Percentiles rank a stretch among this genome's conserved stretches.
Conservation (phyloP, 2,329 filamentous ascomycete genomes). For the Trichoderma endophyticum region DNA sequence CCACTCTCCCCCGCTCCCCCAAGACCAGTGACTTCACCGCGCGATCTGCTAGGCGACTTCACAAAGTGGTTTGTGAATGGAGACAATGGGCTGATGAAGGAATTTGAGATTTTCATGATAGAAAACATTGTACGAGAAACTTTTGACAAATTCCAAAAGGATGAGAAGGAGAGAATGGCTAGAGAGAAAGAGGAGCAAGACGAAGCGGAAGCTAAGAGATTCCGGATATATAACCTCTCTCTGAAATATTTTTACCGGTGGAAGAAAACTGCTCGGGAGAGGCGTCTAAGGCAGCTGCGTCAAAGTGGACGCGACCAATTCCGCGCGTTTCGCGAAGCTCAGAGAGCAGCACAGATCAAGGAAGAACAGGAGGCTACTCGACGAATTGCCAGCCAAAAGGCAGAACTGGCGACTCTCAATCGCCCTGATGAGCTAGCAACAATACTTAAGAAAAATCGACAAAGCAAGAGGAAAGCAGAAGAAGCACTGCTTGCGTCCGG, state of each 20-base stretch:
- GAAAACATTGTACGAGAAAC: conserved; percentile 43
- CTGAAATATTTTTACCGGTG: conserved; percentile 58
- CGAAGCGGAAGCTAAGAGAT: conserved; percentile 46
- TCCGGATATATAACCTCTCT: conserved; percentile 47
- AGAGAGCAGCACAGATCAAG: conserved; percentile 32
- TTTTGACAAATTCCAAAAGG: conserved; percentile 40
- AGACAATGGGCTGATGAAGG: conserved; percentile 51
- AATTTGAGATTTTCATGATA: conserved; percentile 47
- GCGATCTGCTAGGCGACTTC: conserved; percentile 48
- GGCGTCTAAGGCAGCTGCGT: conserved; percentile 49
- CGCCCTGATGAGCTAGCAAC: conserved; percentile 36
- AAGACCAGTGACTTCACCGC: conserved; percentile 23
- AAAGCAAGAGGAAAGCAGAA: conserved; percentile 32
- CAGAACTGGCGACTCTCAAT: conserved; percentile 29
- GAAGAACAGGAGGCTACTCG: conserved; percentile 36
- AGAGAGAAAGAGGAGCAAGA: conserved; percentile 49
- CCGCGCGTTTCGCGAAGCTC: conserved; percentile 43
- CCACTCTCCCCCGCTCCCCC: conserved; percentile 18
- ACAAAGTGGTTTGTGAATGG: conserved; percentile 54
- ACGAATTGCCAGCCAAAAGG: conserved; percentile 26
- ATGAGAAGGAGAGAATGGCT: conserved; percentile 40
- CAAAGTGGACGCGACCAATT: conserved; percentile 51
- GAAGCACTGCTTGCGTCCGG: conserved; percentile 42
- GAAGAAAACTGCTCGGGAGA: conserved; percentile 48
- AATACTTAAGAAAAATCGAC: conserved; percentile 32